Base-by-base conservation (phyloP, 495 filamentous ascomycete genomes). In the Hypoxylon crocopeplum region DNA sequence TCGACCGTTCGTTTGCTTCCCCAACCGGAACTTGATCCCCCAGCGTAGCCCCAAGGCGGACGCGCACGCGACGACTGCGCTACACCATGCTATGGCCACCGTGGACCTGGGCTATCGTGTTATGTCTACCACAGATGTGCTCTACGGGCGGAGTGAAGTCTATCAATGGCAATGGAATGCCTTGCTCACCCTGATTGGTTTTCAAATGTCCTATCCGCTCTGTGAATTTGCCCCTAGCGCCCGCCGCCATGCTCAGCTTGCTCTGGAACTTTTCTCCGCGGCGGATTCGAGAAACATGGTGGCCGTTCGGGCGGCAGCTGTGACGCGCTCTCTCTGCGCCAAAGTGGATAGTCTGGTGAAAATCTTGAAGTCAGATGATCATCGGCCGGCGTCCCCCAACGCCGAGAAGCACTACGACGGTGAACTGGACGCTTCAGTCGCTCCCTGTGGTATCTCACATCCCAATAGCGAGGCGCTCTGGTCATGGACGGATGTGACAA, bases 161-260 rank as follows among this genome's bases (percentile, higher is more conserved):
- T 72, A 72, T 27, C 69, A 72, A 30, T 72, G 68, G 61, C 51
- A 62, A 11, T 72, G 68, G 69, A 72, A 74, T 44, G 69, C 71
- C 19, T 45, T 71, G 6, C 48, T 74, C 21, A 72, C 71, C 13
- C 42, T 74, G 1, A 62, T 76, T 37, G 77, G 77, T 5, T 79
- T 74, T 50, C 38, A 59, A 10, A 60, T 55, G 49, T 33, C 49
- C 12, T 50, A 56, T 16, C 58, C 58, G 6, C 44, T 61, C 15
- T 56, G 41, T 7, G 33, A 29, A 6, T 56, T 46, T n/a, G 32
- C 52, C 0, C 33, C 52, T 30, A 38, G 21, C 4, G 42, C 52
- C 24, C 41, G 40, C 7, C 34, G 36, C 16, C 44, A 61, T 44
- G 29, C 40, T 5, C 40, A 59, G 12, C 48, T 59, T 6, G 37